A percentile compares a stretch with the other conserved stretches of the same genome.
Evolutionary conservation across 345 rosid genomes (phyloP).

Genomic region (Salix brachista): DNA sequence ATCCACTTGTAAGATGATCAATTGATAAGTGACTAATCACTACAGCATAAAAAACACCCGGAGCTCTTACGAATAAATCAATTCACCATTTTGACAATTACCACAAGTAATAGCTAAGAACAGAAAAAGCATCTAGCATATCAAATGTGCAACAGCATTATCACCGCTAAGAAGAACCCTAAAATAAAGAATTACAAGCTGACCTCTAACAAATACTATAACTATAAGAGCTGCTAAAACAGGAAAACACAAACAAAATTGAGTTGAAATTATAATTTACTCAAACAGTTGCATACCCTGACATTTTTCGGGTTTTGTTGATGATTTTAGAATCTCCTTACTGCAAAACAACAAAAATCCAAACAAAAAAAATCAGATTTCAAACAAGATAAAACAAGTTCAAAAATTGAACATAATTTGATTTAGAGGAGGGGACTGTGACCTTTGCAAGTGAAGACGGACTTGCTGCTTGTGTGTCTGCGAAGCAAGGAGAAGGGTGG

Average conservation of each 20-base stretch:
- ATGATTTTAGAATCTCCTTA: not conserved
- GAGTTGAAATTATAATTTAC: not conserved
- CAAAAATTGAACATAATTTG: not conserved
- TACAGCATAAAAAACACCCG: not conserved
- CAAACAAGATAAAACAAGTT: not conserved
- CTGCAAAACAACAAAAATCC: not conserved
- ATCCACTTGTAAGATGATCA: not conserved
- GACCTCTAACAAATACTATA: not conserved
- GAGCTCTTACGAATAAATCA: not conserved
- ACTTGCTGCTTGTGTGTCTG: not conserved
- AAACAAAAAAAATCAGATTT: not conserved
- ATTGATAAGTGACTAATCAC: not conserved
- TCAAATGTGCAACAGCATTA: not conserved
- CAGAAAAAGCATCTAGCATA: not conserved
- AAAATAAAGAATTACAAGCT: not conserved
- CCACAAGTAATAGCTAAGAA: not conserved
- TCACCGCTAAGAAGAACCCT: not conserved
- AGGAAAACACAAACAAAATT: not conserved
- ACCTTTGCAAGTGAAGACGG: not conserved
- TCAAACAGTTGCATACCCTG: not conserved
- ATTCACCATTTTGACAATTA: not conserved
- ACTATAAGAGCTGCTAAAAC: not conserved
- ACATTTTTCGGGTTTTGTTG: not conserved
- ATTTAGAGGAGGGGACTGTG: not conserved
- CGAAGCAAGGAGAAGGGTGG: not conserved